Percentiles rank a stretch among this genome's conserved stretches.
These are phyloP conservation scores for Rhododendron molle DNA, from an alignment of 148 eudicot species.

Conservation along the genomic window DNA sequence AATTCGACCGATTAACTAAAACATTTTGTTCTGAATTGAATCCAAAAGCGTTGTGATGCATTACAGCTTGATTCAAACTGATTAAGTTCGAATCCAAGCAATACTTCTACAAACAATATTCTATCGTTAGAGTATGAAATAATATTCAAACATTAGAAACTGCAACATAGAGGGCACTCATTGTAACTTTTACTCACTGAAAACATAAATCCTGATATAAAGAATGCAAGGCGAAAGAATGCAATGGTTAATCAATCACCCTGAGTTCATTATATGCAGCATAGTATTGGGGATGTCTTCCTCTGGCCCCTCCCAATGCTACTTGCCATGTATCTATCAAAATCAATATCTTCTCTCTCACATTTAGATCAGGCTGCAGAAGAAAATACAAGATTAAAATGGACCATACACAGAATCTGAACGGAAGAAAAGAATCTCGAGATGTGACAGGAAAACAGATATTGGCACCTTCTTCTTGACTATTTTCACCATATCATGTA, in stretches of 20 bases:
- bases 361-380: constrained; percentile 78
- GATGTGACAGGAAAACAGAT: background rate
- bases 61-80: background rate
- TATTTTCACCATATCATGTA: constrained; percentile 94
- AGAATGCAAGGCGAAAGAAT: background rate
- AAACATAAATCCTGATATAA: background rate
- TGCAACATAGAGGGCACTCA: background rate
- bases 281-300: constrained; percentile 71
- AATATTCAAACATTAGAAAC: background rate
- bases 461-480: constrained; percentile 79
- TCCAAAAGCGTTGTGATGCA: background rate
- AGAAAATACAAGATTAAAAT: constrained; percentile 14
- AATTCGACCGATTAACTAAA: background rate
- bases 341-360: constrained; percentile 75
- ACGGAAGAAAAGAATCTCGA: background rate
- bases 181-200: background rate
- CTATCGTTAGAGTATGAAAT: background rate
- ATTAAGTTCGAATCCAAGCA: background rate
- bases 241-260: constrained; percentile 34
- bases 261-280: constrained; percentile 84
- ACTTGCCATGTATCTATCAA: constrained; percentile 93
- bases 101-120: background rate
- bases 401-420: background rate
- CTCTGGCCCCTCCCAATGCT: constrained; percentile 82
- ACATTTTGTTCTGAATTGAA: background rate